Evolutionary conservation across 2,329 filamentous ascomycete species (phyloP).

Genomic region (Pseudocercospora fijiensis): DNA sequence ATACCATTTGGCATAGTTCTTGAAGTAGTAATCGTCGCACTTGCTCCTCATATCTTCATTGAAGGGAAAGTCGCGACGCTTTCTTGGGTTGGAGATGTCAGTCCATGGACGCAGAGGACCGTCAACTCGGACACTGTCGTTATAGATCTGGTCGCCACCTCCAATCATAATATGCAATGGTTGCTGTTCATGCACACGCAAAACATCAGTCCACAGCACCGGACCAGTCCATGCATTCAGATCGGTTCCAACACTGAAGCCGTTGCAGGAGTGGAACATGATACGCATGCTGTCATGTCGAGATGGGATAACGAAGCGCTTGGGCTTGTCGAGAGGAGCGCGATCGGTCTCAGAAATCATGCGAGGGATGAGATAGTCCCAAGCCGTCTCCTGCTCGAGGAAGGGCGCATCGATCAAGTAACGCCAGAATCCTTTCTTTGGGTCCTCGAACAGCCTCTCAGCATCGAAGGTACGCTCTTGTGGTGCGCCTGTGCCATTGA

Average conservation of each 20-base stretch:
- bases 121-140: conserved; percentile 75
- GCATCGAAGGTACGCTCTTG: conserved; percentile 44
- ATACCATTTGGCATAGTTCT: conserved; percentile 67
- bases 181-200: conserved; percentile 58
- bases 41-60: conserved; percentile 61
- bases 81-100: conserved; percentile 59
- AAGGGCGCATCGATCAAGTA: conserved; percentile 63
- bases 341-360: conserved; percentile 47
- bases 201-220: conserved; percentile 64
- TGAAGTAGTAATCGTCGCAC: conserved; percentile 63
- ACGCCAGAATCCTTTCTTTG: conserved; percentile 58
- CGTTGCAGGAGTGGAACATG: conserved; percentile 69
- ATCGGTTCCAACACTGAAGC: conserved; percentile 66
- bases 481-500: conserved; percentile 26
- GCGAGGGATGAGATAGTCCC: conserved; percentile 72
- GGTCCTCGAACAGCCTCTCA: conserved; percentile 61
- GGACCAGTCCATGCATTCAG: conserved; percentile 60
- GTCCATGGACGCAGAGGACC: conserved; percentile 73
- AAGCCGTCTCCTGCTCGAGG: conserved; percentile 70
- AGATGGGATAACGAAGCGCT: conserved; percentile 59
- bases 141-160: conserved; percentile 83
- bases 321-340: conserved; percentile 33
- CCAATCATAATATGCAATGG: conserved; percentile 75
- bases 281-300: conserved; percentile 65
- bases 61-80: conserved; percentile 61